A percentile compares a stretch with the other conserved stretches of the same genome.
phyloP scores from a whole-genome alignment of 495 filamentous ascomycete genomes.

The Pseudoneurospora amorphoporcata region DNA sequence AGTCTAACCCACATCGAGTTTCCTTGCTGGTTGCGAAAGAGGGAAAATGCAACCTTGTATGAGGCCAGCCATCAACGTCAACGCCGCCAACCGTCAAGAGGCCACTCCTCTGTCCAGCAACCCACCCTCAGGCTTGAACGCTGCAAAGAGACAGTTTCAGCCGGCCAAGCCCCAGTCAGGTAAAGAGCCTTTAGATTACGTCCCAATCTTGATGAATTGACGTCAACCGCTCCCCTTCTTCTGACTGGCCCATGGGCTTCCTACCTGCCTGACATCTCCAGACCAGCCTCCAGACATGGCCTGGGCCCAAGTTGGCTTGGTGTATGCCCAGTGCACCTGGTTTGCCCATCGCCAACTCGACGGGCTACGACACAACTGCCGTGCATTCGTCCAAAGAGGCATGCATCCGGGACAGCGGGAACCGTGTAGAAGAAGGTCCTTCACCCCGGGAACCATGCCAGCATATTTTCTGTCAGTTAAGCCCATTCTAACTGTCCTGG shows the following conservation, averaged over 20 bases:
- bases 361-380: conserved; percentile 25
- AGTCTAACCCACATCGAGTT: conserved; percentile 20
- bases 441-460: background rate
- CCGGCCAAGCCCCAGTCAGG: conserved; percentile 19
- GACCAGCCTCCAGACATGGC: background rate
- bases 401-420: conserved; percentile 16
- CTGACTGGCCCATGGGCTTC: conserved; percentile 11
- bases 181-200: conserved; percentile 21
- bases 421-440: conserved; percentile 13
- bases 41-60: conserved; percentile 37
- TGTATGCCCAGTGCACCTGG: conserved; percentile 13
- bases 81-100: conserved; percentile 42
- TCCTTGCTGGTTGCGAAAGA: conserved; percentile 34
- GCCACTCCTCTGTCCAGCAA: conserved; percentile 1
- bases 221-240: conserved; percentile 18
- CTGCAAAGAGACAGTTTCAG: conserved; percentile 1
- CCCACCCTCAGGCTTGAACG: conserved; percentile 2
- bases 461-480: background rate
- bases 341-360: conserved; percentile 12
- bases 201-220: conserved; percentile 28
- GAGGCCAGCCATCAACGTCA: conserved; percentile 44
- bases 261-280: conserved; percentile 2
- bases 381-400: conserved; percentile 4
- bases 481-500: background rate
- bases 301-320: conserved; percentile 8